A percentile compares a stretch with the other conserved stretches of the same genome.
phyloP scores from a whole-genome alignment of 192 early-diverging fungal genomes.

The Backusella parvicylindrica region DNA sequence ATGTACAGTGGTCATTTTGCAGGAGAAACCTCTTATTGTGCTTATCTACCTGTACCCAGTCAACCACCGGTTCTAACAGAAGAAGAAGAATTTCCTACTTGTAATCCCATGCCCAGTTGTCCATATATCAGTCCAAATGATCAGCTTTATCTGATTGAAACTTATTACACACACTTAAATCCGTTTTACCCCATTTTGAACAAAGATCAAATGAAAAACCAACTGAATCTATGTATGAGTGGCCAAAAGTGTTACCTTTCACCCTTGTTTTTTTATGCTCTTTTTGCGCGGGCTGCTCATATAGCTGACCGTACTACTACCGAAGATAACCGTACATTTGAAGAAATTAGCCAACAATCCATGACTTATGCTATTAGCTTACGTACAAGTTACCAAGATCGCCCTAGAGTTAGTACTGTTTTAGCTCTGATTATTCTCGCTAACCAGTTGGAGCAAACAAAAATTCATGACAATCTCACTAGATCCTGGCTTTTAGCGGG shows the following conservation, averaged over 20 bases:
- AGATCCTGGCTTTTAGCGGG: constrained; percentile 64
- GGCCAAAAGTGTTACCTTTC: constrained; percentile 11
- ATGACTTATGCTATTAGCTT: constrained; percentile 56
- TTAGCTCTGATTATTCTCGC: constrained; percentile 60
- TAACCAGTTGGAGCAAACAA: constrained; percentile 55
- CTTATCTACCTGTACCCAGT: not conserved
- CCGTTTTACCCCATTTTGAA: constrained; percentile 32
- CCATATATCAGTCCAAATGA: constrained; percentile 14
- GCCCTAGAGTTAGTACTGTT: constrained; percentile 48
- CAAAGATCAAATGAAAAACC: constrained; percentile 18
- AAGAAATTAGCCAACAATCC: constrained; percentile 14
- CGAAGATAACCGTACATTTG: not conserved
- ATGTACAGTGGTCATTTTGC: constrained; percentile 12
- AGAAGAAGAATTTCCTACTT: not conserved
- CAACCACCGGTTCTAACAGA: not conserved
- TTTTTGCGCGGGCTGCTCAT: constrained; percentile 34
- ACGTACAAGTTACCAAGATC: constrained; percentile 56
- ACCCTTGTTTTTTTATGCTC: constrained; percentile 18
- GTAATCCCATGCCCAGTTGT: not conserved
- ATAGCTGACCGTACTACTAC: constrained; percentile 4
- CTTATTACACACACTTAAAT: constrained; percentile 36
- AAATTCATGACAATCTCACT: constrained; percentile 41
- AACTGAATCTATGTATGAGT: not conserved
- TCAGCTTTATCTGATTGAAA: constrained; percentile 25
- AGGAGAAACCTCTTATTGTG: constrained; percentile 16